Evolutionary conservation across 75 land plant species (phyloP).

Genomic region (Cryptomeria japonica): DNA sequence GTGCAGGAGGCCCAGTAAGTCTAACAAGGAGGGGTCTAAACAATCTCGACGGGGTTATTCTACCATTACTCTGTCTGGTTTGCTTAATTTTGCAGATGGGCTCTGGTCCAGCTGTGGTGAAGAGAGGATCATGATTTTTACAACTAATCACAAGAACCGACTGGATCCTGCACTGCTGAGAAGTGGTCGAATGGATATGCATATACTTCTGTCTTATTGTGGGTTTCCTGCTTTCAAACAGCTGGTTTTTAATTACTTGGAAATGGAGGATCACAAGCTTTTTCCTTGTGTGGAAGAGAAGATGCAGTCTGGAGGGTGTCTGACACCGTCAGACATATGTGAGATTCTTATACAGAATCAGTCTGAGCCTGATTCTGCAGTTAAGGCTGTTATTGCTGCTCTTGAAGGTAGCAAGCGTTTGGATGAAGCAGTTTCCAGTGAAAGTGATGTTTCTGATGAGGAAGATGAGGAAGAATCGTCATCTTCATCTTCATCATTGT

Average conservation of each 20-base stretch:
- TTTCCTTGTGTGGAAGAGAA: slow-evolving; percentile 25
- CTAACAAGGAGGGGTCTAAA: neutral
- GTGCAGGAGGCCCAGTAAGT: too few relatives aligned
- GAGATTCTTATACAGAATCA: slow-evolving; percentile 14
- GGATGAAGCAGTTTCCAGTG: neutral
- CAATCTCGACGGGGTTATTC: slow-evolving; percentile 10
- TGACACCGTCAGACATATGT: slow-evolving; percentile 51
- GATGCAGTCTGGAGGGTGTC: slow-evolving; percentile 24
- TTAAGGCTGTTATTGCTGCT: neutral
- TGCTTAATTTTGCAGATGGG: slow-evolving; percentile 53
- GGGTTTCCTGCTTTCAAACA: too few relatives aligned
- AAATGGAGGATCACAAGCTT: slow-evolving; percentile 19
- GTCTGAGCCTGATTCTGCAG: neutral
- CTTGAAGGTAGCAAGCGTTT: neutral
- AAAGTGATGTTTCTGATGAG: too few relatives aligned
- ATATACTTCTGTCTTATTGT: too few relatives aligned
- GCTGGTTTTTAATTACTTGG: too few relatives aligned
- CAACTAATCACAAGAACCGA: slow-evolving; percentile 46
- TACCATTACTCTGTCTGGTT: slow-evolving; percentile 21
- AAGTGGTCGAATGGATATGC: too few relatives aligned
- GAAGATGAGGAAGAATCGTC: too few relatives aligned
- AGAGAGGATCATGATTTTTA: slow-evolving; percentile 57
- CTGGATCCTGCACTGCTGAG: slow-evolving; percentile 29
- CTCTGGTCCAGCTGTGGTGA: slow-evolving; percentile 49
- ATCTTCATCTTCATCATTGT: too few relatives aligned